Base-by-base conservation (phyloP, 139 green algal species). In the Picochlorum costavermella region DNA sequence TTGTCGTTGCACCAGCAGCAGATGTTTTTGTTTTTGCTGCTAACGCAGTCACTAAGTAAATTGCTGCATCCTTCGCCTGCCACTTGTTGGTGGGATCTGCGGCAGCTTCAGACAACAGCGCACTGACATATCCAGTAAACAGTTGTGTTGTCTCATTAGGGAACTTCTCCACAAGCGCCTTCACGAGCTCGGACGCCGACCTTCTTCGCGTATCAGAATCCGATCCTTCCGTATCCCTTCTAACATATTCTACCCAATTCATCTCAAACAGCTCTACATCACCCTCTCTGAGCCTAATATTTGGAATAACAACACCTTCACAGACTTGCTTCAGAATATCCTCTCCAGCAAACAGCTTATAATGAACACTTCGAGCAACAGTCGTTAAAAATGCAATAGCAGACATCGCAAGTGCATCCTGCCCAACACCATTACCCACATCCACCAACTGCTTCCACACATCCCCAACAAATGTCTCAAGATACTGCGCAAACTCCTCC, bases 181-280 rank as follows among this genome's bases (percentile, higher is more conserved):
- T 81, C 16, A 99, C 84, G 10, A 99, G 79, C 73, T 99, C 94
- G 31, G 88, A 91, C 29, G 92, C 90, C 16, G 86, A 83, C 9
- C 94, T 75, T 28, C 94, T 75, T 37, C 92, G 83, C 10, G 94
- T 98, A 85, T 97, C 94, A 14, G 56, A 81, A 79, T 99, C 94
- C 53, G 78, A 87, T 30, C 94, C 94, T 81, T 99, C 94, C 2
- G 89, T 87, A 74, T 99, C 94, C 1, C 90, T 75, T 25, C 84
- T 70, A 58, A 99, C 89, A 71, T 97, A 99, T 70, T 99, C 94
- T 2, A 96, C 73, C 56, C 74, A 86, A 75, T 98, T 96, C 65
- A 92, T 87, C 46, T 96, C 86, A 76, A 98, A 98, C 44, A 92
- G 69, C 81, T 98, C 90, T 69, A 92, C 81, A 57, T 94, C 81